Percentiles rank a stretch among this genome's conserved stretches.
These are phyloP conservation scores for Aspergillus texensis DNA, from an alignment of 2,329 filamentous ascomycete species.

Conservation along the genomic window DNA sequence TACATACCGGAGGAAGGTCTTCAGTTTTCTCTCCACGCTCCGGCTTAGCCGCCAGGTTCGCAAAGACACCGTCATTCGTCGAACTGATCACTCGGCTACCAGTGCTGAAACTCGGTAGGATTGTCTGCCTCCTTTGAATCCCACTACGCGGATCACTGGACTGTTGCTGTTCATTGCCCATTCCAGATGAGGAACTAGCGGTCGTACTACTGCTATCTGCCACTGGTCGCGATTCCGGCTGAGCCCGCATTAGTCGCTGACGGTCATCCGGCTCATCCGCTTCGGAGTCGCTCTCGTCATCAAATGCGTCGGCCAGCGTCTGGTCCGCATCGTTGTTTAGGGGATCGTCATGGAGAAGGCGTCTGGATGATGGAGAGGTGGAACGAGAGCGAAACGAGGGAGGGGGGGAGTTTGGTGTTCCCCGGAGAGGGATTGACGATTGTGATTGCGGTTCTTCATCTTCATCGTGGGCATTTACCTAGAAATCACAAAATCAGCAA, in stretches of 20 bases:
- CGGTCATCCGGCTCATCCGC: slow-evolving; percentile 76
- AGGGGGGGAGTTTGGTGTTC: slow-evolving; percentile 46
- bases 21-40: slow-evolving; percentile 80
- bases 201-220: slow-evolving; percentile 32
- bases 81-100: slow-evolving; percentile 64
- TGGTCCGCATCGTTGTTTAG: slow-evolving; percentile 65
- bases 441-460: slow-evolving; percentile 40
- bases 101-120: slow-evolving; percentile 55
- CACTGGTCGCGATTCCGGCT: slow-evolving; percentile 37
- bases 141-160: slow-evolving; percentile 22
- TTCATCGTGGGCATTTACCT: slow-evolving; percentile 50
- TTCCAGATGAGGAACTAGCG: slow-evolving; percentile 31
- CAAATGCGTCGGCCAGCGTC: slow-evolving; percentile 91
- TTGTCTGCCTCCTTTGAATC: slow-evolving; percentile 54
- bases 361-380: slow-evolving; percentile 64
- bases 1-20: slow-evolving; percentile 86
- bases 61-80: slow-evolving; percentile 94
- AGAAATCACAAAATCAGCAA: slow-evolving; percentile 1
- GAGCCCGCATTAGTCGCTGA: slow-evolving; percentile 80
- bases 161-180: slow-evolving; percentile 16
- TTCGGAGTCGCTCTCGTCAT: slow-evolving; percentile 73
- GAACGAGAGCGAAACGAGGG: slow-evolving; percentile 88
- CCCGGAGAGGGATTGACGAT: slow-evolving; percentile 32
- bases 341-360: slow-evolving; percentile 56
- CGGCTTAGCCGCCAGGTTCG: slow-evolving; percentile 89